Percentiles rank a stretch among this genome's conserved stretches.
These are phyloP conservation scores for Verbena officinalis DNA, from an alignment of 257 asterid species.

Conservation along the genomic window DNA sequence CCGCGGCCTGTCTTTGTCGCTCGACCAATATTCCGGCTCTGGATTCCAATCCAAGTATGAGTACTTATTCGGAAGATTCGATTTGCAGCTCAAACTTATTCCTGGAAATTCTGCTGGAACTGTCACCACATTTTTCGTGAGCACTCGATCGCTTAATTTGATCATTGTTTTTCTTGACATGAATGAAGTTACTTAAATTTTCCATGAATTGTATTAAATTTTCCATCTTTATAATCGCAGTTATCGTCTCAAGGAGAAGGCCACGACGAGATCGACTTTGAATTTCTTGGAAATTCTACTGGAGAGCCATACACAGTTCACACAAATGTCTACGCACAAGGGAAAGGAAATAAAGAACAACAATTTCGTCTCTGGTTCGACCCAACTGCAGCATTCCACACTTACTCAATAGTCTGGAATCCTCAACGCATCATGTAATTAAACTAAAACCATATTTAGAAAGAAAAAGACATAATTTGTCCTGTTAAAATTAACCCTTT, in stretches of 20 bases:
- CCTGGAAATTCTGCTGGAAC: conserved; percentile 24
- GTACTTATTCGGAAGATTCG: conserved; percentile 26
- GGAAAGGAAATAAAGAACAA: conserved; percentile 19
- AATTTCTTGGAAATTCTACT: conserved; percentile 14
- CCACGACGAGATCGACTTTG: conserved; percentile 25
- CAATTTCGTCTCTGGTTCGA: conserved; percentile 30
- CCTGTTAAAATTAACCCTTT: too few relatives aligned
- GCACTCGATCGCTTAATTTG: too few relatives aligned
- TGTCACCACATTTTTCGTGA: conserved; percentile 17
- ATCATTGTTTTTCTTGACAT: neutral
- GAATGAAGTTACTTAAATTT: neutral
- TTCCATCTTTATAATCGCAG: neutral
- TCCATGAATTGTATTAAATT: neutral
- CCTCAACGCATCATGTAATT: conserved; percentile 19
- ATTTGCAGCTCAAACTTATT: conserved; percentile 22
- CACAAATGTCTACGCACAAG: conserved; percentile 19
- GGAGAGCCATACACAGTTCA: conserved; percentile 22
- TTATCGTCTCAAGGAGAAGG: conserved; percentile 13
- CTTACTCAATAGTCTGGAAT: conserved; percentile 25
- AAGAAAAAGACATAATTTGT: too few relatives aligned
- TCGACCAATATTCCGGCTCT: conserved; percentile 20
- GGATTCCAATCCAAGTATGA: conserved; percentile 25
- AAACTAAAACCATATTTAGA: neutral
- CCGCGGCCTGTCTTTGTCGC: neutral
- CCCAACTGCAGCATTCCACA: conserved; percentile 24